A percentile compares a stretch with the other conserved stretches of the same genome.
phyloP scores from a whole-genome alignment of 805 yeast species.

The Kuraishia cidri region DNA sequence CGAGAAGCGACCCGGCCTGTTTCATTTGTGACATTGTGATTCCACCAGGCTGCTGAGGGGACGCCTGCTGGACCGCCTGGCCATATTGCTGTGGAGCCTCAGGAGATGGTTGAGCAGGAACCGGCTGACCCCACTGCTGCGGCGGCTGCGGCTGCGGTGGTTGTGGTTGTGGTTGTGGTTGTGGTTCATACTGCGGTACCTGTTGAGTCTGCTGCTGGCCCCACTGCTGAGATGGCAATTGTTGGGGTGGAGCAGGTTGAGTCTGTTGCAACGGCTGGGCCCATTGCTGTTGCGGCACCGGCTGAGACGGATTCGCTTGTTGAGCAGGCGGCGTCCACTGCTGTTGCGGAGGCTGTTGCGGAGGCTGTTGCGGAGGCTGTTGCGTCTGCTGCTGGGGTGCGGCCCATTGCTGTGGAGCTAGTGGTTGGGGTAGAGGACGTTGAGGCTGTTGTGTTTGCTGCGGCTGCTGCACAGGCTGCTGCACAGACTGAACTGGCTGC shows the following conservation, averaged over 20 bases:
- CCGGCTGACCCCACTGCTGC: too few relatives aligned
- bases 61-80: slow-evolving; percentile 5
- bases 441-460: slow-evolving; percentile 7
- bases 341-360: slow-evolving; percentile 10
- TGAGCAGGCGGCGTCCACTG: slow-evolving; percentile 11
- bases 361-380: slow-evolving; percentile 10
- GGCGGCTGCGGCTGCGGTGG: slow-evolving; percentile 4
- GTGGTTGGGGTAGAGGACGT: slow-evolving; percentile 3
- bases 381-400: slow-evolving; percentile 8
- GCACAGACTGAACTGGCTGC: slow-evolving; percentile 2
- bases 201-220: slow-evolving; percentile 10
- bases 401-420: slow-evolving; percentile 3
- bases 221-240: slow-evolving; percentile 1
- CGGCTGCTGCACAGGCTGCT: slow-evolving; percentile 6
- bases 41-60: slow-evolving; percentile 5
- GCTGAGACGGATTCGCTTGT: slow-evolving; percentile 7
- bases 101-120: slow-evolving; percentile 2
- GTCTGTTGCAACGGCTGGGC: slow-evolving; percentile 7
- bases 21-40: slow-evolving; percentile 7
- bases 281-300: slow-evolving; percentile 10
- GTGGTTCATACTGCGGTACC: slow-evolving; percentile 10
- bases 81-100: slow-evolving; percentile 4
- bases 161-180: slow-evolving; percentile 14
- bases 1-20: slow-evolving; percentile 8
- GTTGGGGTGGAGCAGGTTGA: slow-evolving; percentile 4